Percentiles rank a stretch among this genome's conserved stretches.
Evolutionary conservation across 2,329 filamentous ascomycete species (phyloP).

Genomic region (Verticillium nonalfalfae): DNA sequence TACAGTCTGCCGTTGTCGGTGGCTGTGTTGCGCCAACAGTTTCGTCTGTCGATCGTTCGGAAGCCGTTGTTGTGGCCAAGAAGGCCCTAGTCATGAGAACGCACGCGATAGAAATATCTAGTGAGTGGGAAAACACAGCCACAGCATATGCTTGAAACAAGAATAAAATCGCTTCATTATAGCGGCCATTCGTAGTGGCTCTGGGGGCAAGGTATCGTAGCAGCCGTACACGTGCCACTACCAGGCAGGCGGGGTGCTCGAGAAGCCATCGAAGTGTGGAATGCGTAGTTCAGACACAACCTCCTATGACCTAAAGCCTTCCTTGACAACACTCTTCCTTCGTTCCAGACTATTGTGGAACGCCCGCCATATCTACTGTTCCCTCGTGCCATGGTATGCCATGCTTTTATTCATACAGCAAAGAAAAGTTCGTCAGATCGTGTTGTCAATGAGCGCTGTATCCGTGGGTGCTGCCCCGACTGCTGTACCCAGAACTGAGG

Average conservation of each 20-base stretch:
- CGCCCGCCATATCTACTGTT: not conserved
- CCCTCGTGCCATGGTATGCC: not conserved
- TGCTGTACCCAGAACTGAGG: slow-evolving; percentile 6
- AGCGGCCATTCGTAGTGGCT: not conserved
- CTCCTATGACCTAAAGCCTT: too few relatives aligned
- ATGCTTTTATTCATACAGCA: slow-evolving; percentile 1
- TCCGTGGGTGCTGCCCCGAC: slow-evolving; percentile 7
- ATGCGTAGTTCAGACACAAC: too few relatives aligned
- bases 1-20: not conserved
- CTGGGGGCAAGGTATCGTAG: too few relatives aligned
- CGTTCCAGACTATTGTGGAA: not conserved
- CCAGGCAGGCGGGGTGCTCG: too few relatives aligned
- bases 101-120: too few relatives aligned
- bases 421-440: slow-evolving; percentile 35
- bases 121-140: too few relatives aligned
- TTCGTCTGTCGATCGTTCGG: not conserved
- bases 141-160: not conserved
- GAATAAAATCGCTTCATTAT: not conserved
- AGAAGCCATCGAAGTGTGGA: too few relatives aligned
- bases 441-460: slow-evolving; percentile 29
- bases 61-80: too few relatives aligned
- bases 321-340: not conserved
- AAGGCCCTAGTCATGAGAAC: too few relatives aligned
- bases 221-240: too few relatives aligned
- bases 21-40: not conserved